These are phyloP conservation scores for Adansonia digitata DNA, from an alignment of 345 rosid genomes.

Conservation along the genomic window DNA sequence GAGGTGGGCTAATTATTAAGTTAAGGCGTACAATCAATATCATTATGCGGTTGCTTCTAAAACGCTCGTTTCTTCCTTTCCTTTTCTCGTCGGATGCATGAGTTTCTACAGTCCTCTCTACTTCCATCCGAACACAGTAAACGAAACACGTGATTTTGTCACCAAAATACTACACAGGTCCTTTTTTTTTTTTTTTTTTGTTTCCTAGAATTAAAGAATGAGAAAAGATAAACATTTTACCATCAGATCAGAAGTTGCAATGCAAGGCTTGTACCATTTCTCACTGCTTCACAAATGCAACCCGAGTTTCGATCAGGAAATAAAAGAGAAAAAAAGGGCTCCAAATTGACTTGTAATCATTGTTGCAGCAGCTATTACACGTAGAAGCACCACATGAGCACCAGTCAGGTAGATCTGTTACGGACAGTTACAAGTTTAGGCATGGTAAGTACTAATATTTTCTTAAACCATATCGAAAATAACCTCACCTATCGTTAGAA, in stretches of 20 bases:
- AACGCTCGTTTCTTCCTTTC: too few relatives aligned
- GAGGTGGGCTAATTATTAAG: too few relatives aligned
- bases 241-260: constrained; percentile 37
- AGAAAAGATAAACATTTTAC: not conserved
- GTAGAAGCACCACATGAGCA: not conserved
- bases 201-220: not conserved
- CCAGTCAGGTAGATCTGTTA: not conserved
- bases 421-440: not conserved
- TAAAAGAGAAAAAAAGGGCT: too few relatives aligned
- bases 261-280: constrained; percentile 24
- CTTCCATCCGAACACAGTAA: constrained; percentile 23
- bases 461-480: not conserved
- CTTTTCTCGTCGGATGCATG: constrained; percentile 35
- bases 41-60: constrained; percentile 48
- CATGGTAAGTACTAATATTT: not conserved
- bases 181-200: not conserved
- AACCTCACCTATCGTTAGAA: constrained; percentile 38
- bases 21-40: too few relatives aligned
- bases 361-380: not conserved
- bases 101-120: constrained; percentile 14
- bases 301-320: constrained; percentile 40
- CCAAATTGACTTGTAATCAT: not conserved
- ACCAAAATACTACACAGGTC: not conserved
- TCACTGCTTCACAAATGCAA: constrained; percentile 30
- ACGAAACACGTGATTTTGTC: not conserved